Conservation (phyloP, 805 yeast genomes). For the Metschnikowia henanensis region DNA sequence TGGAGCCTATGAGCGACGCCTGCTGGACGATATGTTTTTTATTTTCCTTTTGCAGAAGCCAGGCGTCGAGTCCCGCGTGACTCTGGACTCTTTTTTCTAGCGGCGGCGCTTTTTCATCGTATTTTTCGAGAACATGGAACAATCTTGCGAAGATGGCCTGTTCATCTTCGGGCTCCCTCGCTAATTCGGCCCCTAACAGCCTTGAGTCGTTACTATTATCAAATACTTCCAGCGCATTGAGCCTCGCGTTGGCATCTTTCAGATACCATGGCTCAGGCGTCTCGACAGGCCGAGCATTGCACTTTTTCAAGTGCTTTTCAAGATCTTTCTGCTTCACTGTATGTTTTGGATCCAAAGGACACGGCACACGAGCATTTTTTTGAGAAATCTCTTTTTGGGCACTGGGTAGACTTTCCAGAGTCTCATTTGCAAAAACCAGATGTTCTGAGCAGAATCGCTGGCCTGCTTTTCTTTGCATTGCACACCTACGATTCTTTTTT, state of each 20-base stretch:
- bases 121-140: constrained; percentile 2
- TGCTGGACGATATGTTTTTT: constrained; percentile 84
- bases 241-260: constrained; percentile 45
- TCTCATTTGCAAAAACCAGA: constrained; percentile 26
- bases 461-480: constrained; percentile 54
- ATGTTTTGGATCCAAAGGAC: constrained; percentile 79
- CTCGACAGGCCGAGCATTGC: constrained; percentile 48
- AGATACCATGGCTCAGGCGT: constrained; percentile 50
- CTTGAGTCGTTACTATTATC: no score
- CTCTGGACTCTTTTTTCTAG: constrained; percentile 17
- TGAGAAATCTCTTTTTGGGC: no score
- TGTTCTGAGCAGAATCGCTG: constrained; percentile 66
- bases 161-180: neutral
- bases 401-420: no score
- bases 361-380: constrained; percentile 70
- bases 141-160: constrained; percentile 2
- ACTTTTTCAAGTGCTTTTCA: constrained; percentile 56
- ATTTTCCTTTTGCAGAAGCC: constrained; percentile 52
- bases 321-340: constrained; percentile 64
- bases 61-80: constrained; percentile 33
- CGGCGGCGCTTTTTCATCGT: constrained; percentile 15
- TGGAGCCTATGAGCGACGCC: constrained; percentile 71
- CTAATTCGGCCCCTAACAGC: no score
- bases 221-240: no score
- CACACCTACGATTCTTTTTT: constrained; percentile 57